Evolutionary conservation across 495 filamentous ascomycete species (phyloP).

Genomic region (Neurospora sp.): DNA sequence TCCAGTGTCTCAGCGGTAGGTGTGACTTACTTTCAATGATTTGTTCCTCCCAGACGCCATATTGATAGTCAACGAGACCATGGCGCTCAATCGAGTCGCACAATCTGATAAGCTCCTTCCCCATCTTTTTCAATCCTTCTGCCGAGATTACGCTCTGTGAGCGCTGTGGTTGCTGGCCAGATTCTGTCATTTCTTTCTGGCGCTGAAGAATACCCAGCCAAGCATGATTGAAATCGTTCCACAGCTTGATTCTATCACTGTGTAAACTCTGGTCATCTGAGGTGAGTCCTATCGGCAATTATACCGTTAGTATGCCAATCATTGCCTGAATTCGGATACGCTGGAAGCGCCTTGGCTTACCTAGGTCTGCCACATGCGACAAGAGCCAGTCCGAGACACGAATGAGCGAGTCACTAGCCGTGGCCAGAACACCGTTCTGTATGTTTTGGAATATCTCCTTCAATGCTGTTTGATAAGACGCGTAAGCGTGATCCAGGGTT

Average conservation of each 20-base stretch:
- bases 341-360: conserved; percentile 43
- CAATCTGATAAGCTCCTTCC: conserved; percentile 65
- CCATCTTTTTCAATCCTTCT: conserved; percentile 68
- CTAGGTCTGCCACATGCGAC: conserved; percentile 68
- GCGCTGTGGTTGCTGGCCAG: conserved; percentile 47
- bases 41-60: conserved; percentile 91
- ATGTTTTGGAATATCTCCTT: conserved; percentile 67
- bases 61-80: conserved; percentile 92
- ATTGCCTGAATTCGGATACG: conserved; percentile 13
- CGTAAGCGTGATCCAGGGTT: conserved; percentile 55
- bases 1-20: background rate
- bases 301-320: background rate
- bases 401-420: conserved; percentile 64
- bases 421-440: conserved; percentile 58
- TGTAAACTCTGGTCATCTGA: conserved; percentile 65
- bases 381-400: conserved; percentile 80
- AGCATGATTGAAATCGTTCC: conserved; percentile 91
- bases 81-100: conserved; percentile 82
- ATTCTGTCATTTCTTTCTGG: conserved; percentile 69
- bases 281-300: conserved; percentile 28
- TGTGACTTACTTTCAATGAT: conserved; percentile 67
- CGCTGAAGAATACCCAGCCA: conserved; percentile 83
- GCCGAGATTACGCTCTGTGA: conserved; percentile 56
- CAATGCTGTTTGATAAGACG: conserved; percentile 62
- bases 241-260: conserved; percentile 64